Conservation (phyloP, 2,329 filamentous ascomycete genomes). For the Pezicula radicicola region DNA sequence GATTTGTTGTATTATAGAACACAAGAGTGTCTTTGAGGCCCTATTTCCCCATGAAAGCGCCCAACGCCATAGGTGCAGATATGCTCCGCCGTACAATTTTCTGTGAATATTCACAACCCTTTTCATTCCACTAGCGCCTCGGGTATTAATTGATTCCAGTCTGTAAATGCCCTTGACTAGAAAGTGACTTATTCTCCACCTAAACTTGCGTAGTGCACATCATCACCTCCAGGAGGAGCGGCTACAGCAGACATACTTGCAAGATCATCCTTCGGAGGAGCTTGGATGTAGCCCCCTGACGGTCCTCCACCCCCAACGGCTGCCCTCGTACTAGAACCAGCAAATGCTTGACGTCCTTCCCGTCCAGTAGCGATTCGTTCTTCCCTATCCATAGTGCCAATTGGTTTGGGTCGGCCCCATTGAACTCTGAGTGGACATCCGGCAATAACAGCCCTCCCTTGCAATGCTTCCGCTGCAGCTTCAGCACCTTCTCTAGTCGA, state of each 20-base stretch:
- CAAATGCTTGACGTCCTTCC: conserved; percentile 66
- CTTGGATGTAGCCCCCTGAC: conserved; percentile 20
- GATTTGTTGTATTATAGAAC: not conserved
- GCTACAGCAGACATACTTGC: conserved; percentile 49
- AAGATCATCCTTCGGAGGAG: conserved; percentile 24
- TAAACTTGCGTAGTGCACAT: conserved; percentile 82
- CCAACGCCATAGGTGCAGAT: no score
- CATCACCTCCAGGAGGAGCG: conserved; percentile 74
- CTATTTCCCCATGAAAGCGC: not conserved
- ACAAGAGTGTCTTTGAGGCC: not conserved
- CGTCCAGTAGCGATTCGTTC: conserved; percentile 77
- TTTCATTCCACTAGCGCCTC: not conserved
- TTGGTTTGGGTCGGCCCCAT: conserved; percentile 89
- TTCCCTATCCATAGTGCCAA: conserved; percentile 89
- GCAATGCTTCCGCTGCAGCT: conserved; percentile 76
- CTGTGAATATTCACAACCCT: not conserved
- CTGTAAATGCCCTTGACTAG: not conserved
- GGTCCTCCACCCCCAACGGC: conserved; percentile 26
- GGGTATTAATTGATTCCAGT: no score
- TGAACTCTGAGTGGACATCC: conserved; percentile 87
- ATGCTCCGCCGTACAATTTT: no score
- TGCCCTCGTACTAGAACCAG: conserved; percentile 37
- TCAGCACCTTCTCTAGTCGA: conserved; percentile 82
- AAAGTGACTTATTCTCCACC: conserved; percentile 64
- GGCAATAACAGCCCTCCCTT: conserved; percentile 85